Evolutionary conservation across 192 early-diverging fungal genomes (phyloP).

Genomic region (Cetraspora pellucida): DNA sequence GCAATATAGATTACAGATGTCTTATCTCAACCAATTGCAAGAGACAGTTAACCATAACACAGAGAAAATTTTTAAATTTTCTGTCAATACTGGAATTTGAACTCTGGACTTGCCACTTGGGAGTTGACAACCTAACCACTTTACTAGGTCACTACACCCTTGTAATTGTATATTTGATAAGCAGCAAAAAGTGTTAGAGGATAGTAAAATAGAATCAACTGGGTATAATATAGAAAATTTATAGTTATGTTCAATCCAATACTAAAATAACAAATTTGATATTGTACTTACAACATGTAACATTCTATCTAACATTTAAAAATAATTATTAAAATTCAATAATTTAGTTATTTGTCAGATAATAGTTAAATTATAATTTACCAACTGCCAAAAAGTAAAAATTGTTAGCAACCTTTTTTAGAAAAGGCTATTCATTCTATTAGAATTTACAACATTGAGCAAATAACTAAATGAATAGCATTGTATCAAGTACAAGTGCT

Average conservation of each 20-base stretch:
- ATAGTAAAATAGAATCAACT: conserved; percentile 27
- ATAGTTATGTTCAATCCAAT: neutral
- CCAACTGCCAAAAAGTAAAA: conserved; percentile 8
- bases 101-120: no score
- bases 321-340: neutral
- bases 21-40: no score
- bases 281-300: conserved; percentile 15
- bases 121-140: no score
- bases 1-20: no score
- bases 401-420: neutral
- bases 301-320: conserved; percentile 4
- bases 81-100: no score
- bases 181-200: conserved; percentile 10
- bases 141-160: no score
- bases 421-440: neutral
- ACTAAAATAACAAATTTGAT: neutral
- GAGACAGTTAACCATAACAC: no score
- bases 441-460: neutral
- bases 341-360: neutral
- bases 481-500: neutral
- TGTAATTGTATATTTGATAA: conserved; percentile 4
- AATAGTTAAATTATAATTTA: neutral
- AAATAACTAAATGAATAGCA: neutral
- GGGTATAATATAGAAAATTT: neutral
- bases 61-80: no score